Percentiles rank a stretch among this genome's conserved stretches.
Conservation (phyloP, 352 stramenopile species). For the Globisporangium carolinianum region DNA sequence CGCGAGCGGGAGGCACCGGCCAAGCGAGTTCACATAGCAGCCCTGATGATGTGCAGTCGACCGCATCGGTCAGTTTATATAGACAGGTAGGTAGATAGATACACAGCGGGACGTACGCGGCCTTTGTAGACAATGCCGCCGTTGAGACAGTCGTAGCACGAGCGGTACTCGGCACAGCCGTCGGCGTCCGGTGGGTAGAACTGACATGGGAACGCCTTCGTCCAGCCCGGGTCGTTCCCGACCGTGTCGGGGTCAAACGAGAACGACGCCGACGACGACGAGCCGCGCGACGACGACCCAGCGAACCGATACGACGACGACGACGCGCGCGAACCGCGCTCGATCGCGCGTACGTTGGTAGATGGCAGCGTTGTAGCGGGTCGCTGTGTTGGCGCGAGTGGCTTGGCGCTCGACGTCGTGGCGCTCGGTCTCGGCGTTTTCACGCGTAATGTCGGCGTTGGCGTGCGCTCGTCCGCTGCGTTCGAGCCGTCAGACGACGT, state of each 20-base stretch:
- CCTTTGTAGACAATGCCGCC: conserved; percentile 14
- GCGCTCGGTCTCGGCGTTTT: too few species aligned
- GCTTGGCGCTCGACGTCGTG: too few species aligned
- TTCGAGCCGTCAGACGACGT: conserved; percentile 6
- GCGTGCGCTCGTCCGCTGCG: conserved; percentile 1
- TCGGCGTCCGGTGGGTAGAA: conserved; percentile 36
- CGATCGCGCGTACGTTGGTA: not conserved
- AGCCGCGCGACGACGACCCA: conserved; percentile 9
- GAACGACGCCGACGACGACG: conserved; percentile 10
- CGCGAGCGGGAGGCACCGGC: conserved; percentile 8
- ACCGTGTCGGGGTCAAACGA: conserved; percentile 14
- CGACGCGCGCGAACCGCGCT: conserved; percentile 3
- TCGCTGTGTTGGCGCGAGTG: not conserved
- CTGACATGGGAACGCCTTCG: conserved; percentile 19
- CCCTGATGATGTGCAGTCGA: not conserved
- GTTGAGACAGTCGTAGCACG: conserved; percentile 49
- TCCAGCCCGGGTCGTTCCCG: conserved; percentile 15
- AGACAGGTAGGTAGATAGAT: not conserved
- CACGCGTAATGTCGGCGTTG: not conserved
- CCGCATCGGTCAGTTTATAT: not conserved
- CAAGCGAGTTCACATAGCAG: conserved; percentile 12
- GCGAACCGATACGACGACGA: conserved; percentile 2
- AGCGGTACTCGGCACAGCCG: conserved; percentile 29
- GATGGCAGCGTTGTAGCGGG: not conserved
- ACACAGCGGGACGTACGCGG: conserved; percentile 6